phyloP scores from a whole-genome alignment of 495 filamentous ascomycete genomes.

The Aspergillus cristatus region DNA sequence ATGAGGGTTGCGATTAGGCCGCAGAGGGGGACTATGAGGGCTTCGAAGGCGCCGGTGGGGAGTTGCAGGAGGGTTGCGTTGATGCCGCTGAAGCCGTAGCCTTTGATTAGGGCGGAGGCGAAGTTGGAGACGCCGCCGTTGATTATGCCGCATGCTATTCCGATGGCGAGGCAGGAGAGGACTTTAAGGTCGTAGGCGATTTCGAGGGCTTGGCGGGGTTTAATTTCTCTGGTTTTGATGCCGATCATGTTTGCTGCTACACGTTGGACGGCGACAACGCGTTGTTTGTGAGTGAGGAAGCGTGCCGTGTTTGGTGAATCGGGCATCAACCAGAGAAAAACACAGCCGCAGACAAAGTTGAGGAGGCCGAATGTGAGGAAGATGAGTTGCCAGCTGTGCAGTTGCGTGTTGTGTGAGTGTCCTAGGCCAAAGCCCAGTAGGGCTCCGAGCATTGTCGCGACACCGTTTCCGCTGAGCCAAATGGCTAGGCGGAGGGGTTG shows the following conservation, averaged over 20 bases:
- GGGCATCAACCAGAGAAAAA: slow-evolving; percentile 33
- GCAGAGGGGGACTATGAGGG: slow-evolving; percentile 25
- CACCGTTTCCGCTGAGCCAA: slow-evolving; percentile 57
- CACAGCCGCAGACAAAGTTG: slow-evolving; percentile 34
- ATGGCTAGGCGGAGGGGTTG: slow-evolving; percentile 53
- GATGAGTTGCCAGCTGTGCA: slow-evolving; percentile 47
- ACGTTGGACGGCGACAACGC: slow-evolving; percentile 32
- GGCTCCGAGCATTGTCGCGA: slow-evolving; percentile 44
- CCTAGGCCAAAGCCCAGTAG: slow-evolving; percentile 47
- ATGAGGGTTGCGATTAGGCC: slow-evolving; percentile 31
- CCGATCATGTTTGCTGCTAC: slow-evolving; percentile 41
- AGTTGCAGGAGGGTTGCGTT: slow-evolving; percentile 37
- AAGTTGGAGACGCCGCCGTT: slow-evolving; percentile 41
- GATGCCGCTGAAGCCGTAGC: slow-evolving; percentile 28
- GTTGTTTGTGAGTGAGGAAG: slow-evolving; percentile 34
- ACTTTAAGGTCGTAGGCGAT: slow-evolving; percentile 33
- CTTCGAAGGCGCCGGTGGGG: slow-evolving; percentile 37
- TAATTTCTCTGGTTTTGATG: slow-evolving; percentile 31
- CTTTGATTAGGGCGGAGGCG: slow-evolving; percentile 37
- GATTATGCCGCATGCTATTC: slow-evolving; percentile 32
- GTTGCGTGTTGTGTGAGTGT: slow-evolving; percentile 28
- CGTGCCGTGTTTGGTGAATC: slow-evolving; percentile 33
- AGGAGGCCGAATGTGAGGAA: slow-evolving; percentile 45
- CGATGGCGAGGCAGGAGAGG: slow-evolving; percentile 24
- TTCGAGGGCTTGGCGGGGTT: slow-evolving; percentile 28